Evolutionary conservation across 345 rosid genomes (phyloP).

Genomic region (Populus alba): DNA sequence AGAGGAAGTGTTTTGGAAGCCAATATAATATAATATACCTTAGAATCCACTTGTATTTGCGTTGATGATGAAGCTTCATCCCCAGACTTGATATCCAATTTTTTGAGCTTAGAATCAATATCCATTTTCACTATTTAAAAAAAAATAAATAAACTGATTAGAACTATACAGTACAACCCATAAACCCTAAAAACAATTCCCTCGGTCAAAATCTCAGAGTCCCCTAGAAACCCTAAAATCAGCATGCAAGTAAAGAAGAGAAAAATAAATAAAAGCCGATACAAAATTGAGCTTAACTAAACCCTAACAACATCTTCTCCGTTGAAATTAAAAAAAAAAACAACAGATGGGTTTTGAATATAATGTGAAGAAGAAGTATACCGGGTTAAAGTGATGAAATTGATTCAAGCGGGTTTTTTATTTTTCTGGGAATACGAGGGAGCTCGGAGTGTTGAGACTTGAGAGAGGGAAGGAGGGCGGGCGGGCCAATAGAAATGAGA

Average conservation of each 20-base stretch:
- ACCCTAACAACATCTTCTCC: background rate
- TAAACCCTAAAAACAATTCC: background rate
- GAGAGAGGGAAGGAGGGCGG: background rate
- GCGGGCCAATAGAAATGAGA: too few species aligned
- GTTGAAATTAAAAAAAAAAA: background rate
- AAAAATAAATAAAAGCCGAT: background rate
- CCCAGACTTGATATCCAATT: slow-evolving; percentile 27
- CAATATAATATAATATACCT: slow-evolving; percentile 19
- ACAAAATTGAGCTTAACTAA: background rate
- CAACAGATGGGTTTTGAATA: background rate
- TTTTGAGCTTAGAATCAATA: slow-evolving; percentile 36
- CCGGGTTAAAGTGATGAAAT: background rate
- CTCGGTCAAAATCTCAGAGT: background rate
- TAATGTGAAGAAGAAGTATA: background rate
- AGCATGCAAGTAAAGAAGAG: background rate
- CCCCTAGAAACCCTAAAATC: background rate
- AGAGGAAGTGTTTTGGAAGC: too few species aligned
- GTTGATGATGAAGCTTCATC: slow-evolving; percentile 28
- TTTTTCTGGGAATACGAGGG: background rate
- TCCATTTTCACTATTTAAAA: slow-evolving; percentile 35
- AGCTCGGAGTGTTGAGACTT: background rate
- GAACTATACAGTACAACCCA: background rate
- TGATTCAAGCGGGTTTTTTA: background rate
- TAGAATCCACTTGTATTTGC: slow-evolving; percentile 51
- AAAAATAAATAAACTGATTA: background rate